phyloP scores from a whole-genome alignment of 768 basidiomycete genomes.

The Kwoniella bestiolae region DNA sequence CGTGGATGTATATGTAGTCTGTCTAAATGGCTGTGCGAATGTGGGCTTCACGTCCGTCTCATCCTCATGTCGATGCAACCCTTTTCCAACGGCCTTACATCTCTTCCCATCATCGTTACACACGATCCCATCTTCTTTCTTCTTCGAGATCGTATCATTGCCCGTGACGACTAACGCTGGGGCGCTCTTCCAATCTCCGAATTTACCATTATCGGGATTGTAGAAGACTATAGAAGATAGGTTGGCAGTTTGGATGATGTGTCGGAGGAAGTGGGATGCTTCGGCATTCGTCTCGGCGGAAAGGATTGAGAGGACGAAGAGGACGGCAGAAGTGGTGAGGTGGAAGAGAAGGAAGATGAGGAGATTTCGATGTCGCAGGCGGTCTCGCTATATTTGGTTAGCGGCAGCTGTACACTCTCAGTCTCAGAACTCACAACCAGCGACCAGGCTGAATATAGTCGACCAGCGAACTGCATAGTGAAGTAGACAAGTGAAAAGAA shows the following conservation, averaged over 20 bases:
- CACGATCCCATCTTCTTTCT: background rate
- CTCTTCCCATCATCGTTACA: background rate
- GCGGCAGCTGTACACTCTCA: background rate
- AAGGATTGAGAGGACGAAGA: constrained; percentile 10
- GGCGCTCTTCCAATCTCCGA: constrained; percentile 11
- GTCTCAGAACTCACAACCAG: background rate
- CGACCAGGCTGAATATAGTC: constrained; percentile 10
- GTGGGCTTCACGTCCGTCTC: background rate
- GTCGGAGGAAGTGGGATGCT: constrained; percentile 23
- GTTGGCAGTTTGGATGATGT: constrained; percentile 18
- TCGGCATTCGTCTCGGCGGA: constrained; percentile 13
- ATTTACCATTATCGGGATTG: constrained; percentile 12
- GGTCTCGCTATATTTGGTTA: background rate
- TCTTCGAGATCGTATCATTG: constrained; percentile 1
- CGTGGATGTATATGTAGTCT: background rate
- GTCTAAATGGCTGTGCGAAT: background rate
- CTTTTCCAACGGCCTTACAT: background rate
- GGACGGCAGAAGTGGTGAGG: background rate
- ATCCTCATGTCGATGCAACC: background rate
- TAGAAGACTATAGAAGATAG: constrained; percentile 15
- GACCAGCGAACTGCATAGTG: constrained; percentile 13
- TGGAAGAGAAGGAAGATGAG: constrained; percentile 16
- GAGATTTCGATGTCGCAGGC: constrained; percentile 6
- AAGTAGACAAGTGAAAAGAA: background rate
- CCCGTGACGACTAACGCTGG: constrained; percentile 12